Conservation (phyloP, 2,329 filamentous ascomycete species). For the Fonsecaea multimorphosa region DNA sequence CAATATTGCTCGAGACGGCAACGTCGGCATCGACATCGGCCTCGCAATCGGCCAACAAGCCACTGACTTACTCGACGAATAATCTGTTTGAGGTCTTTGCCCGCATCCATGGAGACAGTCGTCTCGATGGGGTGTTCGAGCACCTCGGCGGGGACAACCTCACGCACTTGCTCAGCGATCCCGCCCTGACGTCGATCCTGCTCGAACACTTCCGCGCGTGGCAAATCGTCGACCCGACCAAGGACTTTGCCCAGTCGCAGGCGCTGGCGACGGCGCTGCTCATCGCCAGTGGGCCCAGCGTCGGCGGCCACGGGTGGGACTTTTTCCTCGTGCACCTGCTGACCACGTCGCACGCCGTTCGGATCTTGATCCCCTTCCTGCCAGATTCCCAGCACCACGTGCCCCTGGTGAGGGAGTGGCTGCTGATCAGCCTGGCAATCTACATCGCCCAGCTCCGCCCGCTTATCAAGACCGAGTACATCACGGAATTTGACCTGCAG, state of each 20-base stretch:
- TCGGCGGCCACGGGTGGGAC: slow-evolving; percentile 66
- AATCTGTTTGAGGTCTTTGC: slow-evolving; percentile 74
- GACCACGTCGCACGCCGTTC: slow-evolving; percentile 83
- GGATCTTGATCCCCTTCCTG: slow-evolving; percentile 80
- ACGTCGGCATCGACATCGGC: not conserved
- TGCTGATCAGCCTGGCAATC: slow-evolving; percentile 77
- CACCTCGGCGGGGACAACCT: slow-evolving; percentile 68
- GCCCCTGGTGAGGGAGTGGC: slow-evolving; percentile 82
- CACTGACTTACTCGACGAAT: slow-evolving; percentile 64
- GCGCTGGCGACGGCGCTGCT: slow-evolving; percentile 58
- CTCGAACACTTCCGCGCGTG: slow-evolving; percentile 93
- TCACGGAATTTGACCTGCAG: slow-evolving; percentile 65
- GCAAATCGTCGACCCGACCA: slow-evolving; percentile 71
- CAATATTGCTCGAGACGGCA: slow-evolving; percentile 43
- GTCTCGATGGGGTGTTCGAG: slow-evolving; percentile 71
- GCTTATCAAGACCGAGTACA: slow-evolving; percentile 62
- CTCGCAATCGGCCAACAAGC: slow-evolving; percentile 47
- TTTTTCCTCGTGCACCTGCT: slow-evolving; percentile 84
- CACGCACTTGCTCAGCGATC: slow-evolving; percentile 68
- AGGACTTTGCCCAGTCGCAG: slow-evolving; percentile 75
- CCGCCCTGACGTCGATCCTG: slow-evolving; percentile 66
- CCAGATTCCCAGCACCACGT: slow-evolving; percentile 77
- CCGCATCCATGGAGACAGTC: slow-evolving; percentile 70
- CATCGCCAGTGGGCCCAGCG: slow-evolving; percentile 43
- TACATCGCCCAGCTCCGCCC: slow-evolving; percentile 80